phyloP scores from a whole-genome alignment of 371 early-diverging fungal species.

The Mycotypha africana region DNA sequence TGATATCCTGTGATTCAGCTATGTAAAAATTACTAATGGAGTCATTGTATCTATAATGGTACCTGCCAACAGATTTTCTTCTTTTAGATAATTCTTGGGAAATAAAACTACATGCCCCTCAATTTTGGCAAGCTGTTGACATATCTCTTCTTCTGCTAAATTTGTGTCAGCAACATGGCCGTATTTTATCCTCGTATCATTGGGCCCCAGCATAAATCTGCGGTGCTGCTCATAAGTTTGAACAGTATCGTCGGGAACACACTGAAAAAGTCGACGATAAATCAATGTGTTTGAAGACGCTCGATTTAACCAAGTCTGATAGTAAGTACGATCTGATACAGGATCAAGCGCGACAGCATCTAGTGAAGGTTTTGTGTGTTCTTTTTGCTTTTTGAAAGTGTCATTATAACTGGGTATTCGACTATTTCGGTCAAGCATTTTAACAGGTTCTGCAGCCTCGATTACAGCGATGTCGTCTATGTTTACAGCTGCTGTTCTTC shows the following conservation, averaged over 20 bases:
- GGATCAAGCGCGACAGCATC: constrained; percentile 71
- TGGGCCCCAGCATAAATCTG: constrained; percentile 52
- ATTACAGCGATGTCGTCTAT: no score
- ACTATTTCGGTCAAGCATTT: constrained; percentile 31
- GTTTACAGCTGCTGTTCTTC: no score
- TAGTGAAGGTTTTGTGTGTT: constrained; percentile 8
- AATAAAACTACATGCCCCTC: constrained; percentile 70
- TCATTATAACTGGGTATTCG: constrained; percentile 36
- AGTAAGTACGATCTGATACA: constrained; percentile 57
- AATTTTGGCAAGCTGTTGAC: constrained; percentile 35
- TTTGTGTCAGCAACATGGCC: constrained; percentile 55
- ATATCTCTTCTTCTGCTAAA: constrained; percentile 25
- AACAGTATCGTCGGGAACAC: constrained; percentile 81
- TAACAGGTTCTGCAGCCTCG: constrained; percentile 30
- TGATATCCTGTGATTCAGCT: neutral
- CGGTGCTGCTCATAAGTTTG: constrained; percentile 57
- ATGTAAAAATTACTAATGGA: constrained; percentile 59
- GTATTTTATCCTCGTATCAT: constrained; percentile 33
- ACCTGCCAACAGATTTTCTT: constrained; percentile 63
- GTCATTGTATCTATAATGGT: constrained; percentile 48
- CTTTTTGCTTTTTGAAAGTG: constrained; percentile 14
- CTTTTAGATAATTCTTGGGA: constrained; percentile 68
- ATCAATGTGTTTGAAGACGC: constrained; percentile 65
- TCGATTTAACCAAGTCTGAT: constrained; percentile 57
- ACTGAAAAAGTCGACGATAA: constrained; percentile 79